A percentile compares a stretch with the other conserved stretches of the same genome.
phyloP scores from a whole-genome alignment of 2,329 filamentous ascomycete species.

The Biscogniauxia sp. region DNA sequence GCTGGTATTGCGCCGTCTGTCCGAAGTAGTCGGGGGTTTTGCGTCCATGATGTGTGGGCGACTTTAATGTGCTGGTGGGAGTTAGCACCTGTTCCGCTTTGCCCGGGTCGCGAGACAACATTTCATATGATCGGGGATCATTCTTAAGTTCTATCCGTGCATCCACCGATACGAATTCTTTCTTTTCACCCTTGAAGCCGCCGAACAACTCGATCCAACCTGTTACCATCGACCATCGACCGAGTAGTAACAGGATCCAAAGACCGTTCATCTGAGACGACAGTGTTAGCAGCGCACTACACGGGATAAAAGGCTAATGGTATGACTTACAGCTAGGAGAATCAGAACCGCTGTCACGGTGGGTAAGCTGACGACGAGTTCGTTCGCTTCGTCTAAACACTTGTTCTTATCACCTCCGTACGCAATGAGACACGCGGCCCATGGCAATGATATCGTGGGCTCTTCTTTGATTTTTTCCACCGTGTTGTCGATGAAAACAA shows the following conservation, averaged over 20 bases:
- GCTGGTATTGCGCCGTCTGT: slow-evolving; percentile 52
- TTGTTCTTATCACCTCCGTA: slow-evolving; percentile 58
- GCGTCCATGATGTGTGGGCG: slow-evolving; percentile 37
- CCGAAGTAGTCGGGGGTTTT: slow-evolving; percentile 51
- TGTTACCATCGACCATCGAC: slow-evolving; percentile 77
- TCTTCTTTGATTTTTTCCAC: slow-evolving; percentile 58
- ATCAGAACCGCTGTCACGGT: slow-evolving; percentile 80
- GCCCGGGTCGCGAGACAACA: slow-evolving; percentile 62
- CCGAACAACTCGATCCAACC: slow-evolving; percentile 74
- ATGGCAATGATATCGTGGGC: slow-evolving; percentile 54
- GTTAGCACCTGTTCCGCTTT: slow-evolving; percentile 50
- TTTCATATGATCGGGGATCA: slow-evolving; percentile 73
- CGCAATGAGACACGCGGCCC: slow-evolving; percentile 68
- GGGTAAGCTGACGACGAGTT: slow-evolving; percentile 68
- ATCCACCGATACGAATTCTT: slow-evolving; percentile 88
- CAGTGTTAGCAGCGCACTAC: slow-evolving; percentile 7
- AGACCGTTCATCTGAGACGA: slow-evolving; percentile 72
- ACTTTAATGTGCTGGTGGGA: slow-evolving; percentile 36
- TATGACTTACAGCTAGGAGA: slow-evolving; percentile 67
- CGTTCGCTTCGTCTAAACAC: slow-evolving; percentile 61
- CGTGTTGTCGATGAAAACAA: slow-evolving; percentile 81
- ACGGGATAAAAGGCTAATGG: neutral
- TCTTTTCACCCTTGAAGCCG: slow-evolving; percentile 49
- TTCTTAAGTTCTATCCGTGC: slow-evolving; percentile 62
- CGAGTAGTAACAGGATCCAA: slow-evolving; percentile 79